These are phyloP conservation scores for Monosporascus ibericus DNA, from an alignment of 2,329 filamentous ascomycete genomes.

Conservation along the genomic window DNA sequence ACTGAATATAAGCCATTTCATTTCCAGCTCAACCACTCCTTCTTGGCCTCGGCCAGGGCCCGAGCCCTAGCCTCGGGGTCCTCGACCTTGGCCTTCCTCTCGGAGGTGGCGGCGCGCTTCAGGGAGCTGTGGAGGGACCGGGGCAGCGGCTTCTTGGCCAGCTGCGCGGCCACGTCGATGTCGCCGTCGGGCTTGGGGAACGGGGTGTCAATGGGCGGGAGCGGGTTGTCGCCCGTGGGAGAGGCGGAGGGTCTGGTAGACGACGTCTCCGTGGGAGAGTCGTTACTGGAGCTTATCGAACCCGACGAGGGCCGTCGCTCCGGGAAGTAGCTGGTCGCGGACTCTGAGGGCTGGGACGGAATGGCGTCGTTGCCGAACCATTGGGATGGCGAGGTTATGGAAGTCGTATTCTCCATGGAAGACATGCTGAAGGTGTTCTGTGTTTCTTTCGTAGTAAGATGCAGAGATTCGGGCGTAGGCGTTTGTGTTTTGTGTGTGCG, in stretches of 20 bases:
- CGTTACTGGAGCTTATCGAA: neutral
- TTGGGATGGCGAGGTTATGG: neutral
- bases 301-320: neutral
- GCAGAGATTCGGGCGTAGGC: too few species aligned
- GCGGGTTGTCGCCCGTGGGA: conserved; percentile 14
- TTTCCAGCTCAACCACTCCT: conserved; percentile 30
- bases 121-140: conserved; percentile 23
- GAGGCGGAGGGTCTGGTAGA: neutral
- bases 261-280: neutral
- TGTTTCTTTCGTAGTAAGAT: too few species aligned
- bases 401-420: neutral
- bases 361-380: neutral
- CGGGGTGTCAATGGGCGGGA: conserved; percentile 20
- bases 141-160: conserved; percentile 22
- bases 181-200: conserved; percentile 18
- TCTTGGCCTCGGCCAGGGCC: conserved; percentile 42
- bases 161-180: conserved; percentile 23
- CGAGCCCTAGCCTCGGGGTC: conserved; percentile 29
- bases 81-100: conserved; percentile 7
- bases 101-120: conserved; percentile 15
- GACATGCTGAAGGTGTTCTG: neutral
- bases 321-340: neutral
- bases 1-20: too few species aligned
- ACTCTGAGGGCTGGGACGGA: neutral
- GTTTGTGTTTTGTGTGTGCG: too few species aligned